These are phyloP conservation scores for Sechiopsis laciniata DNA, from an alignment of 306 rosid genomes.

Conservation along the genomic window DNA sequence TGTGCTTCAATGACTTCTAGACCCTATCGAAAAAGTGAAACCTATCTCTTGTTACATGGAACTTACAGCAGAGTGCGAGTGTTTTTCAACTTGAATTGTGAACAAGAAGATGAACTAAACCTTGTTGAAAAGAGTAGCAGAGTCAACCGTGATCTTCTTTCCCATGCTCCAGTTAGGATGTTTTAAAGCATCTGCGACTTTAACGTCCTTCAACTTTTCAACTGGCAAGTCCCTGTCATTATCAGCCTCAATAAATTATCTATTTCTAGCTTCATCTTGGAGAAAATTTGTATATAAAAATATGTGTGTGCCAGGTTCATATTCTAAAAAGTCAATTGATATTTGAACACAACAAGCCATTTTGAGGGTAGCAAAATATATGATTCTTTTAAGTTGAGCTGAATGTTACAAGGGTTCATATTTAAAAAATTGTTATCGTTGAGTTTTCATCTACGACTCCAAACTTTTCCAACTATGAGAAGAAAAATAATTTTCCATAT, in stretches of 20 bases:
- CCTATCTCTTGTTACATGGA: neutral
- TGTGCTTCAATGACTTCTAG: constrained; percentile 98
- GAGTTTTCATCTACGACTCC: neutral
- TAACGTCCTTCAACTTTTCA: constrained; percentile 88
- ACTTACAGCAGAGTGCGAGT: neutral
- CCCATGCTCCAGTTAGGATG: constrained; percentile 99
- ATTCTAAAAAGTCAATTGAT: neutral
- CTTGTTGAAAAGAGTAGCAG: constrained; percentile 98
- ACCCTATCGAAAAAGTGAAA: constrained; percentile 49
- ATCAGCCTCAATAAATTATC: constrained; percentile 16
- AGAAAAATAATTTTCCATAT: neutral
- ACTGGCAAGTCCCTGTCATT: constrained; percentile 84
- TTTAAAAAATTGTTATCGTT: neutral
- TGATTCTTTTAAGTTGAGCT: neutral
- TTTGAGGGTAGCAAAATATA: neutral
- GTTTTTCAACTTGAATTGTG: constrained; percentile 15
- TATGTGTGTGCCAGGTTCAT: neutral
- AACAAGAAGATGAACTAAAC: constrained; percentile 32
- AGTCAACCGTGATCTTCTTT: constrained; percentile 94
- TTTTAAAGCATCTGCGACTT: constrained; percentile 93
- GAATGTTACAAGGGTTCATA: neutral
- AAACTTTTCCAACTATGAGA: neutral
- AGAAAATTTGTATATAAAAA: neutral
- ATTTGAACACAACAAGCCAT: neutral
- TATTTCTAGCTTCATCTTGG: constrained; percentile 1